These are phyloP conservation scores for Zangia roseola DNA, from an alignment of 768 basidiomycete species.

Conservation along the genomic window DNA sequence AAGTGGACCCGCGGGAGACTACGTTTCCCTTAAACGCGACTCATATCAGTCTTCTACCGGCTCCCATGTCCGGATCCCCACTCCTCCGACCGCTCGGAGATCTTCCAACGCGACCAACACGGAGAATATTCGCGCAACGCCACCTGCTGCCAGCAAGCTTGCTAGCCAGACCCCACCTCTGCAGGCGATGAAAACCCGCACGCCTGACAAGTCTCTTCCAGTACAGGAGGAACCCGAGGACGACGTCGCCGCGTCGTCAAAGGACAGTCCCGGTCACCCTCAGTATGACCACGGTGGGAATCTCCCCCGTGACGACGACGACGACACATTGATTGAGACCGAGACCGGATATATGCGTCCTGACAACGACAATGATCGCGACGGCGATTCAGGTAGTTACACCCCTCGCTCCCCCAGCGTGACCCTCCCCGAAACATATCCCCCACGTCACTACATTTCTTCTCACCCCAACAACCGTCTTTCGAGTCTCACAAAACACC, in stretches of 20 bases:
- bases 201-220: conserved; percentile 71
- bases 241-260: conserved; percentile 41
- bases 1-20: conserved; percentile 38
- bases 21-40: conserved; percentile 47
- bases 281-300: conserved; percentile 36
- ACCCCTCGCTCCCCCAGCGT: conserved; percentile 70
- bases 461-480: conserved; percentile 31
- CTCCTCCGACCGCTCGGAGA: conserved; percentile 30
- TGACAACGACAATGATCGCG: conserved; percentile 37
- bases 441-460: conserved; percentile 28
- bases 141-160: conserved; percentile 37
- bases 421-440: conserved; percentile 51
- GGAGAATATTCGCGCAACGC: conserved; percentile 30
- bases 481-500: conserved; percentile 45
- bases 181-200: conserved; percentile 51
- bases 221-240: conserved; percentile 78
- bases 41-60: conserved; percentile 34
- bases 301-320: conserved; percentile 44
- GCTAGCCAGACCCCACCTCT: conserved; percentile 56
- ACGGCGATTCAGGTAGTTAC: conserved; percentile 53
- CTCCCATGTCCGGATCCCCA: conserved; percentile 28
- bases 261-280: conserved; percentile 40
- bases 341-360: conserved; percentile 32
- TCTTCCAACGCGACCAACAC: conserved; percentile 17
- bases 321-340: conserved; percentile 45